Conservation (phyloP, 1,139 yeast species). For the Scheffersomyces cryptocercus region DNA sequence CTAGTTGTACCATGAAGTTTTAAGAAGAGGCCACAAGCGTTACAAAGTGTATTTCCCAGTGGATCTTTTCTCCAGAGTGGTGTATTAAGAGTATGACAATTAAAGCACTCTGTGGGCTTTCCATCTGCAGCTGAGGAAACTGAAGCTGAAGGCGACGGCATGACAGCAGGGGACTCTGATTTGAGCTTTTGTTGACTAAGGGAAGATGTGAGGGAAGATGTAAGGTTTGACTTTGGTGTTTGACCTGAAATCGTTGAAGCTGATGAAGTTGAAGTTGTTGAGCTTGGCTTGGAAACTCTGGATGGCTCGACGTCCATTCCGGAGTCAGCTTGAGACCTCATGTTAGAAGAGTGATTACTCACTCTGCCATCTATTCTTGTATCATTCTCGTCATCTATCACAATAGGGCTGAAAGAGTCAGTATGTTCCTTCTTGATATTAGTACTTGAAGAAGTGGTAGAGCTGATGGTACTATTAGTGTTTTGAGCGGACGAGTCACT, state of each 20-base stretch:
- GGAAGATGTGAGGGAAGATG: constrained; percentile 37
- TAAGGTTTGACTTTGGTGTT: constrained; percentile 1
- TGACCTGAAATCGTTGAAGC: constrained; percentile 1
- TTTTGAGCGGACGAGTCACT: constrained; percentile 4
- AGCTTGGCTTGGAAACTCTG: constrained; percentile 4
- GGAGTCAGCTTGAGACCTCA: neutral
- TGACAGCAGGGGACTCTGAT: constrained; percentile 4
- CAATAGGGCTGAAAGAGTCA: neutral
- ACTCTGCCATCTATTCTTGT: neutral
- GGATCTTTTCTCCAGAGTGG: constrained; percentile 63
- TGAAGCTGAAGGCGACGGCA: constrained; percentile 3
- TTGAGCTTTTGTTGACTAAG: constrained; percentile 18
- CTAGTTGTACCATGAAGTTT: constrained; percentile 61
- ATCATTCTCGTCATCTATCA: neutral
- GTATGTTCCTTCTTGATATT: neutral
- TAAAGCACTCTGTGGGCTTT: constrained; percentile 39
- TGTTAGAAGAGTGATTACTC: neutral
- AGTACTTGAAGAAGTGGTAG: constrained; percentile 2
- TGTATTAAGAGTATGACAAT: constrained; percentile 57
- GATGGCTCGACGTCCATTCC: constrained; percentile 1
- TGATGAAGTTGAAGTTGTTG: constrained; percentile 2
- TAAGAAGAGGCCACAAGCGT: constrained; percentile 60
- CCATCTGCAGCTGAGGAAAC: constrained; percentile 2
- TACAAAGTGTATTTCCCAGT: constrained; percentile 56
- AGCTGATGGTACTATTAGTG: constrained; percentile 2